These are phyloP conservation scores for Eutrema heterophyllum DNA, from an alignment of 345 rosid species.

Conservation along the genomic window DNA sequence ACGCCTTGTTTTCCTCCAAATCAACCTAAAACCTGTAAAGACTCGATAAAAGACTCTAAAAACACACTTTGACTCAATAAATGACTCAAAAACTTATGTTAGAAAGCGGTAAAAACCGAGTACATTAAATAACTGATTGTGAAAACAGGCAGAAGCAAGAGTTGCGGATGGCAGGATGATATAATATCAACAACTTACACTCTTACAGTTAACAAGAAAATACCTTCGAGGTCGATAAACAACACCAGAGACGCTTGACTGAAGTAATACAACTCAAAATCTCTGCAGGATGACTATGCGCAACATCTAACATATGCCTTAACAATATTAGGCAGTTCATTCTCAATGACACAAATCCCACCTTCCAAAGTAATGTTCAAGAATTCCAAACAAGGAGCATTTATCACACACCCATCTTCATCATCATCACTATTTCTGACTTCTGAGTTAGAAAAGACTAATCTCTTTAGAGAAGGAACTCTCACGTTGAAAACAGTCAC, in stretches of 20 bases:
- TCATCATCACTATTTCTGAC: not conserved
- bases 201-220: too few relatives aligned
- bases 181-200: too few relatives aligned
- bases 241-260: not conserved
- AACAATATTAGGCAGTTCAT: not conserved
- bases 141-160: not conserved
- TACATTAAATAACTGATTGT: not conserved
- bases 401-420: slow-evolving; percentile 1
- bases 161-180: too few relatives aligned
- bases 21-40: too few relatives aligned
- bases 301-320: not conserved
- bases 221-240: not conserved
- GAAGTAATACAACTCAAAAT: slow-evolving; percentile 7
- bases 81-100: too few relatives aligned
- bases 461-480: not conserved
- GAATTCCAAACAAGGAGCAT: slow-evolving; percentile 2
- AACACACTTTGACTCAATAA: too few relatives aligned
- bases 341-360: not conserved
- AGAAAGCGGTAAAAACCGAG: too few relatives aligned
- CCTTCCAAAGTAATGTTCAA: not conserved
- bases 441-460: not conserved
- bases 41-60: too few relatives aligned
- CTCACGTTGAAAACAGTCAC: not conserved
- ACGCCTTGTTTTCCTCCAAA: too few relatives aligned
- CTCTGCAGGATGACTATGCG: not conserved